Percentiles rank a stretch among this genome's conserved stretches.
Evolutionary conservation across 106 monocot species (phyloP).

Genomic region (Apostasia shenzhenica): DNA sequence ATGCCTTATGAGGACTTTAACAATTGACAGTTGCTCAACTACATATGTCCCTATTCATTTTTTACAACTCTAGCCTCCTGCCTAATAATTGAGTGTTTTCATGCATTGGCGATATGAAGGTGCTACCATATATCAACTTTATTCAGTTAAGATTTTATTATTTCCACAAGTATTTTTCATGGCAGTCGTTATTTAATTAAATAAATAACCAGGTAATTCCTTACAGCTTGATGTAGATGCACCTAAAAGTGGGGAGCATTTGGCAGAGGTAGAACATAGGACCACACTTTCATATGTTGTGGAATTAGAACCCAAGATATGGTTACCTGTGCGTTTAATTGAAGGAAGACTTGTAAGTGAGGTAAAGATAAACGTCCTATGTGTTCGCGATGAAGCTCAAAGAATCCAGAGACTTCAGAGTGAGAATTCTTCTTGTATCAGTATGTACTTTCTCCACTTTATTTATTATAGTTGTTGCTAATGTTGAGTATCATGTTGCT

Average conservation of each 20-base stretch:
- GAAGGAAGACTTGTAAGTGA: constrained; percentile 81
- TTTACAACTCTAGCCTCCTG: too few relatives aligned
- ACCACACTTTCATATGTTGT: constrained; percentile 64
- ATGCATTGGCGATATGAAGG: not conserved
- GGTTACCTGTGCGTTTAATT: constrained; percentile 75
- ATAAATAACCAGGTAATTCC: constrained; percentile 1
- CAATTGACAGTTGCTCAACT: too few relatives aligned
- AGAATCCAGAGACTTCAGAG: constrained; percentile 14
- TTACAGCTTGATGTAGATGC: constrained; percentile 21
- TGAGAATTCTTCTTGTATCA: not conserved
- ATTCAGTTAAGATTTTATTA: not conserved
- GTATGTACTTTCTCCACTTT: too few relatives aligned
- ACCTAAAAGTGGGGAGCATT: constrained; percentile 6
- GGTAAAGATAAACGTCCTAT: constrained; percentile 57
- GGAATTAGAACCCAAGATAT: constrained; percentile 79
- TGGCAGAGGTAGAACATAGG: constrained; percentile 17
- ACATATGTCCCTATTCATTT: too few relatives aligned
- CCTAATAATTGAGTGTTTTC: not conserved
- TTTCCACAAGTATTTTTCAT: too few relatives aligned
- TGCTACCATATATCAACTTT: not conserved
- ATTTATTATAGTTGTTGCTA: too few relatives aligned
- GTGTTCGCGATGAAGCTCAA: constrained; percentile 64
- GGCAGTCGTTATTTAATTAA: too few relatives aligned
- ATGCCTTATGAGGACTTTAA: too few relatives aligned
- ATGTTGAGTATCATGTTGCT: too few relatives aligned